Conservation (phyloP, 2,329 filamentous ascomycete species). For the Trichoderma asperellum region DNA sequence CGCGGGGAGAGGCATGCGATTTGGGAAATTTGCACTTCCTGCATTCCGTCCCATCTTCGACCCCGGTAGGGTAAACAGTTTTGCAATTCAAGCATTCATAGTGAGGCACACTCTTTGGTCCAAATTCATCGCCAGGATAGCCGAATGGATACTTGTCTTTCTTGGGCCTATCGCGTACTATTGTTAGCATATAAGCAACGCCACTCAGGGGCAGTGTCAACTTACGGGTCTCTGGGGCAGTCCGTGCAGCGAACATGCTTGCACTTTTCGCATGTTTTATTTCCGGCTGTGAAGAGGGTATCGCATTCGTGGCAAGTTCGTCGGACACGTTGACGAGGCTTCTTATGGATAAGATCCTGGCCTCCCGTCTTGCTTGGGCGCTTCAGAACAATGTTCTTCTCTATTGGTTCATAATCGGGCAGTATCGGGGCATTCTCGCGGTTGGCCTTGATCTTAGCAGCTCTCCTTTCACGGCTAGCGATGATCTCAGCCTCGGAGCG, state of each 20-base stretch:
- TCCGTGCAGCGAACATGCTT: constrained; percentile 75
- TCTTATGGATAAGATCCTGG: constrained; percentile 73
- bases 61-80: constrained; percentile 56
- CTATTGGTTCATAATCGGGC: constrained; percentile 51
- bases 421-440: constrained; percentile 60
- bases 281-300: constrained; percentile 60
- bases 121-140: constrained; percentile 68
- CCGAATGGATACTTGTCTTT: constrained; percentile 70
- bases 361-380: constrained; percentile 68
- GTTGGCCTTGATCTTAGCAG: constrained; percentile 56
- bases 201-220: constrained; percentile 34
- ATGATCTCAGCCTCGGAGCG: constrained; percentile 60
- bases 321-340: constrained; percentile 72
- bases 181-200: background rate
- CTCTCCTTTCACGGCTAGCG: constrained; percentile 56
- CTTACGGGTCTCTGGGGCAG: constrained; percentile 80
- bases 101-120: constrained; percentile 54
- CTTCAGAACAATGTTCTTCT: constrained; percentile 59
- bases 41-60: constrained; percentile 59
- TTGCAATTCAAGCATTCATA: constrained; percentile 67
- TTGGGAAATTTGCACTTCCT: constrained; percentile 63
- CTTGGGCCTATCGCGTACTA: constrained; percentile 56
- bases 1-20: constrained; percentile 62
- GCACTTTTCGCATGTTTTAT: constrained; percentile 70
- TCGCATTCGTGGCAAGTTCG: constrained; percentile 77